Conservation (phyloP, 2,329 filamentous ascomycete species). For the Pseudogymnoascus sp. region DNA sequence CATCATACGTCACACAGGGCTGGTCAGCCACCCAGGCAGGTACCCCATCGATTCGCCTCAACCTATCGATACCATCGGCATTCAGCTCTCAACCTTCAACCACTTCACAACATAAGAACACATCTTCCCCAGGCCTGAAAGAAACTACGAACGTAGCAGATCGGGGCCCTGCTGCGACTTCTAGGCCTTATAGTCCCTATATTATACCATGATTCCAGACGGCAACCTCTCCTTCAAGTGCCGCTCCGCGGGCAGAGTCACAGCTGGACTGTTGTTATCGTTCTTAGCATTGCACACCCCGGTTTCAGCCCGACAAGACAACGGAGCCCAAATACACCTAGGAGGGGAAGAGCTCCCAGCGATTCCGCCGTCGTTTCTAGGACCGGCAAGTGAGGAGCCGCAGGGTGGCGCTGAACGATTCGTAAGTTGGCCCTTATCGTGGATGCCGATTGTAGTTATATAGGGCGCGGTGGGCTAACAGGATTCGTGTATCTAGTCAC, state of each 20-base stretch:
- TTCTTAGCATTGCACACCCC: slow-evolving; percentile 54
- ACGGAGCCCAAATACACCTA: background rate
- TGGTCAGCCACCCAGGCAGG: slow-evolving; percentile 8
- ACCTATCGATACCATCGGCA: background rate
- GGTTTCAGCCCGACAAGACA: background rate
- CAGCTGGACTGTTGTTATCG: slow-evolving; percentile 54
- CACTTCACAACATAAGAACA: background rate
- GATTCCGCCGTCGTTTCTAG: slow-evolving; percentile 37
- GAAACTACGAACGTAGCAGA: background rate
- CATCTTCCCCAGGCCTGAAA: background rate
- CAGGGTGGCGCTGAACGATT: slow-evolving; percentile 14
- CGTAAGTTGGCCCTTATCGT: slow-evolving; percentile 16
- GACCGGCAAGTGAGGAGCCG: slow-evolving; percentile 31
- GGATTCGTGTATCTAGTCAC: slow-evolving; percentile 36
- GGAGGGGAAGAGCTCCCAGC: slow-evolving; percentile 36
- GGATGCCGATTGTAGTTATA: background rate
- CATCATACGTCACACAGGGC: background rate
- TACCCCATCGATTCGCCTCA: slow-evolving; percentile 7
- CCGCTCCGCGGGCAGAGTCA: slow-evolving; percentile 54
- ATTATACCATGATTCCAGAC: slow-evolving; percentile 14
- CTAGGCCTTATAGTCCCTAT: background rate
- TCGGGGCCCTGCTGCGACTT: background rate
- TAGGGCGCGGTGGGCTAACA: background rate
- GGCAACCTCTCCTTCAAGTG: slow-evolving; percentile 28
- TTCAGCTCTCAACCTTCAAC: background rate